Conservation (phyloP, 1,284 basidiomycete genomes). For the Boletus semigastroideus region DNA sequence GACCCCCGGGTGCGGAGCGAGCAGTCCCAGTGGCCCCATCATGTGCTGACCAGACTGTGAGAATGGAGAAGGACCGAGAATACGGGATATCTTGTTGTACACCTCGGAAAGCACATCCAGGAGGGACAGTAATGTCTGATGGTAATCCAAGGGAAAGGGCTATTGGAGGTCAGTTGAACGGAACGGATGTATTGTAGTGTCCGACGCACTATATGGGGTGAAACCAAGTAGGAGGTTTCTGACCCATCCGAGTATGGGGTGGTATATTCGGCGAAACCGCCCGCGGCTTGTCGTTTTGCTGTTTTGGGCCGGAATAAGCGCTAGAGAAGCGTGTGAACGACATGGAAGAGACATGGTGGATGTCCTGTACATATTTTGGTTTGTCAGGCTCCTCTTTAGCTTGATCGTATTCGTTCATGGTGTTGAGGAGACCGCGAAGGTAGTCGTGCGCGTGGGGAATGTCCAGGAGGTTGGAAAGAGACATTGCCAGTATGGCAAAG, state of each 20-base stretch:
- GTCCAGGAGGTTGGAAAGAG: conserved; percentile 76
- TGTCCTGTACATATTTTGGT: conserved; percentile 65
- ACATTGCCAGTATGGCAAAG: conserved; percentile 82
- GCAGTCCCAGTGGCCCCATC: conserved; percentile 71
- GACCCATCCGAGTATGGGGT: conserved; percentile 58
- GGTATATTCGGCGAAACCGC: conserved; percentile 59
- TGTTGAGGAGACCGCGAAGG: conserved; percentile 67
- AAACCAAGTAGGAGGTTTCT: conserved; percentile 70
- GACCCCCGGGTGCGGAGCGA: conserved; percentile 77
- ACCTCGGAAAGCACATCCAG: conserved; percentile 85
- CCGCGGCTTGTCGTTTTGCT: conserved; percentile 48
- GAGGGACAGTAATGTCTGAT: conserved; percentile 80
- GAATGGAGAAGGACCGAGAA: conserved; percentile 76
- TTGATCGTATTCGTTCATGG: conserved; percentile 75
- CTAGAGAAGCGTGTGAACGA: conserved; percentile 31
- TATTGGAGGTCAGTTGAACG: conserved; percentile 31
- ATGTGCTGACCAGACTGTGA: conserved; percentile 60
- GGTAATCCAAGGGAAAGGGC: conserved; percentile 85
- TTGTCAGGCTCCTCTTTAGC: conserved; percentile 79
- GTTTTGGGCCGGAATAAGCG: conserved; percentile 60
- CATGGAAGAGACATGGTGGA: conserved; percentile 4
- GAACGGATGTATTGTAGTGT: not conserved
- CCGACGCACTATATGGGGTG: conserved; percentile 67
- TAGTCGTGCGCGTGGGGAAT: conserved; percentile 77
- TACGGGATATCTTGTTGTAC: conserved; percentile 79